Base-by-base conservation (phyloP, 768 basidiomycete species). In the Pleurotus citrinopileatus region DNA sequence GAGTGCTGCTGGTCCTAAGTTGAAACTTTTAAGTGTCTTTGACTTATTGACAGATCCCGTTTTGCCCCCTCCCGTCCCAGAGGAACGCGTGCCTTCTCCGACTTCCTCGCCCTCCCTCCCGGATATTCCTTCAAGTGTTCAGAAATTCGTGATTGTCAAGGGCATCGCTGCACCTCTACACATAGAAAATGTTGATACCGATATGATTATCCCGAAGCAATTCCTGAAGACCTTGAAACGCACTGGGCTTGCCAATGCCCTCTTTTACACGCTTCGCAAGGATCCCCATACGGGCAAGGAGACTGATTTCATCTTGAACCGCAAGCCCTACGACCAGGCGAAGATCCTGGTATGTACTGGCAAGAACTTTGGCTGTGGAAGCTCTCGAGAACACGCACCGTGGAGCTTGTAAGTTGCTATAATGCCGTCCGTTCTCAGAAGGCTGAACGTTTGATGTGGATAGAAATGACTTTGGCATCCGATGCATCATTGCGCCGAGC, bases 171-270 rank as follows among this genome's bases (percentile, higher is more conserved):
- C 88, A 8, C 89, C 90, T n/a, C 62, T 92, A 69, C 78, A 87
- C 66, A 87, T 88, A 42, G 82, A 87, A 57, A 92, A 93, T 60
- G 85, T 94, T 58, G 93, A 96, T 70, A 96, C 93, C 42, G 93
- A 96, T 63, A 89, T 88, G 83, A 92, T 96, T 67, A 94, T 95
- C 64, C 93, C 93, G 2, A 94, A 94, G 63, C 92, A 94, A 63
- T 95, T 94, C 75, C 72, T 95, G 68, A 95, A 94, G 71, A 95
- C 93, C 0, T 72, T 96, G 62, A 91, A 94, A 69, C 81, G 93
- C 52, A 94, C 93, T 37, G 93, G 93, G 42, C 78, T 96, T 42
- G 89, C 90, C 6, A 73, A 86, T 53, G 91, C 89, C 17, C 72
- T 94, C 47, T 96, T 96, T 77, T 87, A 79, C 65, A 80, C 87